Base-by-base conservation (phyloP, 352 stramenopile genomes). In the Globisporangium camurandrum region DNA sequence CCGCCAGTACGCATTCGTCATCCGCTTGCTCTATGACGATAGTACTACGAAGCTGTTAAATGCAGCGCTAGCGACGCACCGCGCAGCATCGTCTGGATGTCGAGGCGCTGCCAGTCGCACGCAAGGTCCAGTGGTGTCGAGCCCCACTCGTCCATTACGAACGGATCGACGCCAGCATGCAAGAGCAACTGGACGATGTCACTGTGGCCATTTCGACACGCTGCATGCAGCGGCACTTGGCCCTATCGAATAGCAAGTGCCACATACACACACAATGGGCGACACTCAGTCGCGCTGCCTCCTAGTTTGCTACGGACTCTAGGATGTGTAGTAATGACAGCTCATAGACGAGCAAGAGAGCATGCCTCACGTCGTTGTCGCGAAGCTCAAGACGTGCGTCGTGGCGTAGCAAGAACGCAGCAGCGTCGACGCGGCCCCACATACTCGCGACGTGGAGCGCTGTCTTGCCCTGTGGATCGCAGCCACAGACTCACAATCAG, bases 201-300 rank as follows among this genome's bases (percentile, higher is more conserved):
- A 5, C 68, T 62, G 24, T 87, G 72, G 6, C 73, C 73, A 44
- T 85, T 84, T 16, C 65, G 61, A 40, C 73, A 78, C n/a, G 75
- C 73, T 16, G 59, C 71, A 41, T 84, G 73, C 20, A 87, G 56
- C 4, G 75, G 66, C 33, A 58, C 47, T 60, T 75, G 74, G 14
- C 72, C 68, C 75, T 87, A 49, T 1, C 27, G 17, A 37, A 27
- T 10, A n/a, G n/a, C n/a, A n/a, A n/a, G n/a, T n/a, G n/a, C n/a
- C n/a, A n/a, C n/a, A n/a, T n/a, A n/a, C n/a, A n/a, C n/a, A n/a
- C n/a, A n/a, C 41, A n/a, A 42, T 33, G 28, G 24, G 17, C 27
- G 11, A 17, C 2, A 11, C 20, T 44, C 19, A 23, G 26, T 46
- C 12, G 4, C 33, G 34, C 30, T 40, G 31, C 27, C 17, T 51